These are phyloP conservation scores for Cercospora beticola DNA, from an alignment of 2,329 filamentous ascomycete genomes.

Conservation along the genomic window DNA sequence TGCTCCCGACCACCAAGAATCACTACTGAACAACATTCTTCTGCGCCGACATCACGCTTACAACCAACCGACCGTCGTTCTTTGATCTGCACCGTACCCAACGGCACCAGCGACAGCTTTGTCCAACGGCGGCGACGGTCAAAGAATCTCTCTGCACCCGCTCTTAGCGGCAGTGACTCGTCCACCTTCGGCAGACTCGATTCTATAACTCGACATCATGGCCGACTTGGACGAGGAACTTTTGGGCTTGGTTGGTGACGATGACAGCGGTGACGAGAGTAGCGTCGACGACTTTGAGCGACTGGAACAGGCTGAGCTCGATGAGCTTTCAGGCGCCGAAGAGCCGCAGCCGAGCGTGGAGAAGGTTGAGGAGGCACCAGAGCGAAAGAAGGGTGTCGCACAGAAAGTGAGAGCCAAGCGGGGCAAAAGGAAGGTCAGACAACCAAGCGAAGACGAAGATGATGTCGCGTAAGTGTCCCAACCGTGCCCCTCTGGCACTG, in stretches of 20 bases:
- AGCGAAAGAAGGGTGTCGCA: conserved; percentile 43
- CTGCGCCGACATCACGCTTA: background rate
- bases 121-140: background rate
- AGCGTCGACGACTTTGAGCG: conserved; percentile 35
- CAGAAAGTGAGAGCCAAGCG: conserved; percentile 48
- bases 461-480: conserved; percentile 67
- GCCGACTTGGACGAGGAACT: conserved; percentile 80
- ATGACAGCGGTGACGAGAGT: conserved; percentile 52
- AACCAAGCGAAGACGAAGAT: conserved; percentile 67
- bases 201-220: conserved; percentile 40
- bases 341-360: conserved; percentile 44
- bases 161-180: background rate
- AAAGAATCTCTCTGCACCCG: background rate
- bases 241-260: conserved; percentile 84
- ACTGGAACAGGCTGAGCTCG: conserved; percentile 52
- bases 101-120: background rate
- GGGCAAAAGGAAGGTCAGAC: conserved; percentile 48
- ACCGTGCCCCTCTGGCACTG: background rate
- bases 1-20: background rate
- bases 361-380: conserved; percentile 38
- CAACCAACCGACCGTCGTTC: background rate
- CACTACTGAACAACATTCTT: background rate
- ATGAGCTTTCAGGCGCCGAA: conserved; percentile 57
- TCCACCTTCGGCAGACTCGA: background rate
- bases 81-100: background rate